Percentiles rank a stretch among this genome's conserved stretches.
phyloP scores from a whole-genome alignment of 805 yeast genomes.

The Torulaspora quercuum region DNA sequence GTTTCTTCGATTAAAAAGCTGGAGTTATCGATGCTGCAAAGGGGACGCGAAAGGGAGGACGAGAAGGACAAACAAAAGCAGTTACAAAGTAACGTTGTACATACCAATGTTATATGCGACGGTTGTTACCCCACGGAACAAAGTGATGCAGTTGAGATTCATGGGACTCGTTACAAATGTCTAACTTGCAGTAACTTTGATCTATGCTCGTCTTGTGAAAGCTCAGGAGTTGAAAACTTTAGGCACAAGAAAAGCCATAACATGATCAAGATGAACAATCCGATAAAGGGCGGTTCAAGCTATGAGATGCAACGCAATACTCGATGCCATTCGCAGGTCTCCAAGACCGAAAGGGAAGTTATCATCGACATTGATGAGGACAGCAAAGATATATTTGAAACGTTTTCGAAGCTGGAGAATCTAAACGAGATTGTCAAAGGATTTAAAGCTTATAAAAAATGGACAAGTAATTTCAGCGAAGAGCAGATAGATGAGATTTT shows the following conservation, averaged over 20 bases:
- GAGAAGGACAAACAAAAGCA: conserved; percentile 3
- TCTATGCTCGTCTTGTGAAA: conserved; percentile 41
- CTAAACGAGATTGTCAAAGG: conserved; percentile 22
- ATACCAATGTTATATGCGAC: conserved; percentile 26
- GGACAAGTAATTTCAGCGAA: conserved; percentile 14
- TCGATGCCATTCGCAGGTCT: conserved; percentile 1
- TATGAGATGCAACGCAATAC: conserved; percentile 1
- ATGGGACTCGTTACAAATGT: conserved; percentile 48
- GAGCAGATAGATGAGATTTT: conserved; percentile 11
- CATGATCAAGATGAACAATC: conserved; percentile 21
- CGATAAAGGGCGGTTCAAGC: conserved; percentile 5
- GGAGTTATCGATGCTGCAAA: conserved; percentile 16
- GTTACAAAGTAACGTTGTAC: conserved; percentile 10
- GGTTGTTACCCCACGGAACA: conserved; percentile 25
- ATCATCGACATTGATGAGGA: conserved; percentile 23
- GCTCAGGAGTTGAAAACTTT: conserved; percentile 15
- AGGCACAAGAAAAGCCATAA: conserved; percentile 23
- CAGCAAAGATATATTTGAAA: conserved; percentile 23
- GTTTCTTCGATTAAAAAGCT: conserved; percentile 19
- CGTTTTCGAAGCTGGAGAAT: conserved; percentile 25
- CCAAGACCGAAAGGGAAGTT: conserved; percentile 14
- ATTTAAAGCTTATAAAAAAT: conserved; percentile 18
- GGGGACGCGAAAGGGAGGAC: conserved; percentile 1
- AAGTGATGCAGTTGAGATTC: conserved; percentile 19
- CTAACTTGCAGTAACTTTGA: conserved; percentile 48